These are phyloP conservation scores for Sphaerosporella brunnea DNA, from an alignment of 495 filamentous ascomycete genomes.

Conservation along the genomic window DNA sequence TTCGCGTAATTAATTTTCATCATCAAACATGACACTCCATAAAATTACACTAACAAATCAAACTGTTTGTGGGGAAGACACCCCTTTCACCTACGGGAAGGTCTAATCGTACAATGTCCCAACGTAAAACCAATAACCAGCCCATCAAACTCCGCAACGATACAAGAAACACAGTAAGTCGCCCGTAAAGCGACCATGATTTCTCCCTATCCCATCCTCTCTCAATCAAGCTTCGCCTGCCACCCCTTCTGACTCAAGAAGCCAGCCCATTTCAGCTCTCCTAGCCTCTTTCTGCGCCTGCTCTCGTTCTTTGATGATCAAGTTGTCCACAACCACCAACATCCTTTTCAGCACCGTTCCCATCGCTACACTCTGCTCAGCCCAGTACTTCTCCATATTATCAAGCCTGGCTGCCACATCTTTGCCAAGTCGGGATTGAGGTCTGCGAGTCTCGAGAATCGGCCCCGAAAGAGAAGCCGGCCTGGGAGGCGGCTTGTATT, in stretches of 20 bases:
- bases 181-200: too few relatives aligned
- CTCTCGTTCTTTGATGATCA: constrained; percentile 19
- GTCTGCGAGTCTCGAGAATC: not conserved
- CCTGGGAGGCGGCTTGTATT: not conserved
- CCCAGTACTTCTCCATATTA: constrained; percentile 18
- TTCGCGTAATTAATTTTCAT: too few relatives aligned
- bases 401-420: constrained; percentile 5
- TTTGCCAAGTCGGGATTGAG: constrained; percentile 1
- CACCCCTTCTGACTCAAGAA: constrained; percentile 3
- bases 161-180: too few relatives aligned
- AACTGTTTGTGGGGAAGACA: too few relatives aligned
- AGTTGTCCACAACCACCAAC: constrained; percentile 18
- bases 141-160: too few relatives aligned
- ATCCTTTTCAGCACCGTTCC: constrained; percentile 18
- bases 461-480: not conserved
- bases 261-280: constrained; percentile 22
- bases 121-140: too few relatives aligned
- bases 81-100: too few relatives aligned
- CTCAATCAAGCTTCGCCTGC: constrained; percentile 1
- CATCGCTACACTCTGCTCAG: constrained; percentile 15
- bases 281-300: constrained; percentile 18
- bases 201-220: too few relatives aligned
- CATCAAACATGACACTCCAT: too few relatives aligned
- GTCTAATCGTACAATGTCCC: too few relatives aligned
- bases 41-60: too few relatives aligned